Evolutionary conservation across 2,329 filamentous ascomycete genomes (phyloP), one percentile per base, ranked within the genome.

Genomic region (Trichothecium sympodiale): DNA sequence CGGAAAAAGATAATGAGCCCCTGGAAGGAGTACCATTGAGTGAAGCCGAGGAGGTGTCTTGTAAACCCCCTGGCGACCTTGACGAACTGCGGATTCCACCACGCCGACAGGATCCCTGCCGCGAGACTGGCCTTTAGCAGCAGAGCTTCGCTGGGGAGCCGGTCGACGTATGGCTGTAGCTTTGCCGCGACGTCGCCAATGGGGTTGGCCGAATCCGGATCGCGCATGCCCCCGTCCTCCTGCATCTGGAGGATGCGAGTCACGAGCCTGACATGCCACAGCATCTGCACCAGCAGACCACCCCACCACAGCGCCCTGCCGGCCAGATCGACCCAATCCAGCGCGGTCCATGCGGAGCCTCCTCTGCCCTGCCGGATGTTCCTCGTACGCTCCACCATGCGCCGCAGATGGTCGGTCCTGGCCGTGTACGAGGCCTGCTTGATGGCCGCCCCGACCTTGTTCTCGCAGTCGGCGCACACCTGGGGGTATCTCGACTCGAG

Each of bases 401-500:
- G 73, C 34, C 80, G 70, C 23, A 93, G 57, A 43, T 86, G 74
- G 46, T 93, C 85, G n/a, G 83, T 81, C 57, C 85, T 84, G 18
- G 87, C 87, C 23, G 78, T 81, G 52, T 94, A 94, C 8, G 75
- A 80, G 0, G 84, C 77, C 45, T 76, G 67, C 16, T 74, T 69
- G 35, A 95, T 77, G 41, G 77, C 72, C 26, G 71, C 63, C 42
- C 80, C 74, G 16, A 89, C 88, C 41, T 67, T 74, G 5, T 79
- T 81, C 43, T 83, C 81, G 57, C 91, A 98, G 31, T 75, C 66
- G 42, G 71, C 71, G 61, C 91, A 98, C 39, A 94, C 80, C 51
- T 91, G 86, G 1, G 91, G 91, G 52, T 95, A 96, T 34, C 82
- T 74, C 48, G 76, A 67, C 60, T 95, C 88, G 14, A 95, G 67